Evolutionary conservation across 345 rosid genomes (phyloP).

Genomic region (Turnera subulata): DNA sequence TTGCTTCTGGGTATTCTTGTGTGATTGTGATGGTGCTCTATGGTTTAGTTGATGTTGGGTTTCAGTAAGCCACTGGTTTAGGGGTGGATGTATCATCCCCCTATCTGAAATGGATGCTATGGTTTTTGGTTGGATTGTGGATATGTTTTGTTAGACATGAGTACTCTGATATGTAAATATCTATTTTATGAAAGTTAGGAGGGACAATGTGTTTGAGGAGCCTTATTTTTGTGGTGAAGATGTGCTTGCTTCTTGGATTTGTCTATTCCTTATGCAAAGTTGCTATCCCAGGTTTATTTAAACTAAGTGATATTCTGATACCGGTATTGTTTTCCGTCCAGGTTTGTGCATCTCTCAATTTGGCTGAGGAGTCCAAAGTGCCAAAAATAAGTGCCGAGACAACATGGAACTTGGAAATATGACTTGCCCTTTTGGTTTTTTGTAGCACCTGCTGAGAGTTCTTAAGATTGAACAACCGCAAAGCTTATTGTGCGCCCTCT

Average conservation of each 20-base stretch:
- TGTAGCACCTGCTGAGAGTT: constrained; percentile 4
- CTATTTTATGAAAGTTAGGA: too few relatives aligned
- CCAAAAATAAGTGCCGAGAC: constrained; percentile 74
- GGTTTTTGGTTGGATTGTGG: too few relatives aligned
- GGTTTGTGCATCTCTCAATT: constrained; percentile 61
- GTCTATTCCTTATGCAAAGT: neutral
- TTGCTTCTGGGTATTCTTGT: too few relatives aligned
- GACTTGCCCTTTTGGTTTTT: constrained; percentile 1
- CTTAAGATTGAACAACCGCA: constrained; percentile 11
- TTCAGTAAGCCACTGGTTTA: too few relatives aligned
- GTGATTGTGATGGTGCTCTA: too few relatives aligned
- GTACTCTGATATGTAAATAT: too few relatives aligned
- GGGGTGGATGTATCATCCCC: too few relatives aligned
- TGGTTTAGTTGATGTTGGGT: too few relatives aligned
- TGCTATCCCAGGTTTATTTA: neutral
- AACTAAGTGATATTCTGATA: constrained; percentile 2
- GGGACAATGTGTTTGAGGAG: neutral
- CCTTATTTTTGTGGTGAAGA: neutral
- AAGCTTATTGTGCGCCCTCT: neutral
- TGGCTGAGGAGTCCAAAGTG: constrained; percentile 56
- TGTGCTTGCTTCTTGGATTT: neutral
- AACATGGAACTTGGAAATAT: constrained; percentile 73
- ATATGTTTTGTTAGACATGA: neutral
- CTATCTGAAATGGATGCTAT: too few relatives aligned
- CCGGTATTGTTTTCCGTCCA: constrained; percentile 18